Base-by-base conservation (phyloP, 2,329 filamentous ascomycete genomes). In the Colletotrichum sublineola region DNA sequence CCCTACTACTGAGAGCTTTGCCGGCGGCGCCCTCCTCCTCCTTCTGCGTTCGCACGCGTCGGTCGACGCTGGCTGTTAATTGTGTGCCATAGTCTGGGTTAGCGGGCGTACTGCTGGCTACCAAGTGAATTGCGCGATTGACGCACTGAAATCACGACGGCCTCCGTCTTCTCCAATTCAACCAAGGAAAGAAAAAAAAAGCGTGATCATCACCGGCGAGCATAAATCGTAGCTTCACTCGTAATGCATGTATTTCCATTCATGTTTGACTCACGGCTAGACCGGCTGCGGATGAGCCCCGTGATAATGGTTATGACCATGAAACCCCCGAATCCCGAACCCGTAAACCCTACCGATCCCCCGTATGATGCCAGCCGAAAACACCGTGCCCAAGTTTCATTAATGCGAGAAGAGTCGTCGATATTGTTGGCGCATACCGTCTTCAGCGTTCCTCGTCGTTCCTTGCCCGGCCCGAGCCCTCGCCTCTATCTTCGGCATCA, bases 1-100 rank as follows among this genome's bases (percentile, higher is more conserved):
- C 88, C 89, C 0, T 91, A 90, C 0, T 91, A 90, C 65, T 84
- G 74, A 78, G 14, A 29, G 7, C 8, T 20, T 42, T 29, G 42
- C 29, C 33, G 46, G 5, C 20, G 15, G 1, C 24, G 24, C 24
- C 40, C 42, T 15, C 5, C 15, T 15, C 15, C 14, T 5, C 2
- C 24, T 14, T 29, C 7, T 46, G 9, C 24, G 33, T 40, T 9
- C 14, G 20, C 33, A 24, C 55, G 11, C 15, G 20, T 15, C 20
- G 12, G 20, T 15, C 20, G 12, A 38, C 29, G 40, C 20, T 36
- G 31, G 42, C 8, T 8, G 42, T 15, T 15, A 18, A n/a, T n/a
- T 2, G 31, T 24, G 53, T 31, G 20, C 24, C 50, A 8, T 31
- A 14, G 42, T 44, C 42, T 44, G 7, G 0, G 11, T 31, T 31